phyloP scores from a whole-genome alignment of 2,329 filamentous ascomycete genomes.

The Fonsecaea monophora region DNA sequence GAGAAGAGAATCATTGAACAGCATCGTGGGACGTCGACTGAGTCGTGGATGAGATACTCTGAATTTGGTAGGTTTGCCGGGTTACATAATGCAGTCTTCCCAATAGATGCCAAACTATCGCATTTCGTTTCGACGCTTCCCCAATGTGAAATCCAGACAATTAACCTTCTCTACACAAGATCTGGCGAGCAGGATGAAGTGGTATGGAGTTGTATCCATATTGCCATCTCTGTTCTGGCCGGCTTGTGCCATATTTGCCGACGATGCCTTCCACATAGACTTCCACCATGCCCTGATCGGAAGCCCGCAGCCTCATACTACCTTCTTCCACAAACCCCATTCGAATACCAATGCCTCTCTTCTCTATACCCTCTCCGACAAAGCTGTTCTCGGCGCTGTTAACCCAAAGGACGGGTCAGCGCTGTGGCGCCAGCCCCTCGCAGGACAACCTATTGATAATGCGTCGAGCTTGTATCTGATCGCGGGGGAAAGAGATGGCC shows the following conservation, averaged over 20 bases:
- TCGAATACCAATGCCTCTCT: constrained; percentile 83
- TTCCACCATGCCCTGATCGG: constrained; percentile 92
- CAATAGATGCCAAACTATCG: too few species aligned
- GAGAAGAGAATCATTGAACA: neutral
- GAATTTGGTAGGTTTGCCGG: constrained; percentile 2
- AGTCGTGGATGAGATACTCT: neutral
- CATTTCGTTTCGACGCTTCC: neutral
- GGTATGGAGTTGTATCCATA: constrained; percentile 29
- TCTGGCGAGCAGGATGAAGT: constrained; percentile 35
- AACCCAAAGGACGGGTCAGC: constrained; percentile 85
- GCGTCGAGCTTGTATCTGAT: constrained; percentile 41
- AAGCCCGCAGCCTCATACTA: constrained; percentile 78
- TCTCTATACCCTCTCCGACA: constrained; percentile 87
- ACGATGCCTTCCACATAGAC: constrained; percentile 90
- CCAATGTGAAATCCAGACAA: neutral
- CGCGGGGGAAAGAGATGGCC: constrained; percentile 72
- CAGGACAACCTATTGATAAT: constrained; percentile 54
- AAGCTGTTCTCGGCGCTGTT: constrained; percentile 81
- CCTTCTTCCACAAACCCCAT: constrained; percentile 92
- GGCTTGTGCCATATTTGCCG: constrained; percentile 71
- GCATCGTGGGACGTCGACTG: neutral
- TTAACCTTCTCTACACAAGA: constrained; percentile 5
- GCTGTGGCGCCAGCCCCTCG: constrained; percentile 82
- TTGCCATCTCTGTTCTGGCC: constrained; percentile 22
- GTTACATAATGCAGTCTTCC: neutral